Evolutionary conservation across 2,329 filamentous ascomycete genomes (phyloP).

Genomic region (Talaromyces sp.): DNA sequence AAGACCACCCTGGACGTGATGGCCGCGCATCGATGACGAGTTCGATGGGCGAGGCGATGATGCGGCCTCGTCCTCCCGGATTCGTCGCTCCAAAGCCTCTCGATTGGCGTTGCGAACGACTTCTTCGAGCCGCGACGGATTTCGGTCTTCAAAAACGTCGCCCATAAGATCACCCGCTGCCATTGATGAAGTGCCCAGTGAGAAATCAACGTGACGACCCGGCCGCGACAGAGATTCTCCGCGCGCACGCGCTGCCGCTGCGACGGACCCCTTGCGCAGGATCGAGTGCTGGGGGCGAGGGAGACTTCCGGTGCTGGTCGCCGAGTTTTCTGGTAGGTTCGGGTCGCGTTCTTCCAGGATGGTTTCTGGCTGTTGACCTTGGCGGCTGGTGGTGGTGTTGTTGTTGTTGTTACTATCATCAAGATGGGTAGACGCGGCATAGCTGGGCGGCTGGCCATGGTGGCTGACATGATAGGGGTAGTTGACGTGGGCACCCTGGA

Average conservation of each 20-base stretch:
- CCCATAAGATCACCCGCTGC: slow-evolving; percentile 54
- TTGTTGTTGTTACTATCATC: slow-evolving; percentile 33
- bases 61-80: slow-evolving; percentile 26
- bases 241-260: slow-evolving; percentile 42
- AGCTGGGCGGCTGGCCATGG: slow-evolving; percentile 40
- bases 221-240: slow-evolving; percentile 50
- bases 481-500: slow-evolving; percentile 60
- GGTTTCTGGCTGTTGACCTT: neutral
- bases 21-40: slow-evolving; percentile 17
- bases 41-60: neutral
- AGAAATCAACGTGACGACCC: slow-evolving; percentile 65
- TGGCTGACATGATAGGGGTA: slow-evolving; percentile 61
- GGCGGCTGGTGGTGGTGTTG: slow-evolving; percentile 19
- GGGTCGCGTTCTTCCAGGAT: slow-evolving; percentile 37
- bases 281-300: slow-evolving; percentile 45
- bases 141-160: slow-evolving; percentile 58
- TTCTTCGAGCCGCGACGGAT: slow-evolving; percentile 35
- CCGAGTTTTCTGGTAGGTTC: slow-evolving; percentile 24
- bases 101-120: slow-evolving; percentile 35
- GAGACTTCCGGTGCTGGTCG: slow-evolving; percentile 15
- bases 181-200: slow-evolving; percentile 59
- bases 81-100: slow-evolving; percentile 33
- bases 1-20: slow-evolving; percentile 12
- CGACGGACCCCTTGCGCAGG: slow-evolving; percentile 45
- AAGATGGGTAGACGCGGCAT: slow-evolving; percentile 36